These are phyloP conservation scores for Metschnikowia dekortorum DNA, from an alignment of 805 yeast species.

Conservation along the genomic window DNA sequence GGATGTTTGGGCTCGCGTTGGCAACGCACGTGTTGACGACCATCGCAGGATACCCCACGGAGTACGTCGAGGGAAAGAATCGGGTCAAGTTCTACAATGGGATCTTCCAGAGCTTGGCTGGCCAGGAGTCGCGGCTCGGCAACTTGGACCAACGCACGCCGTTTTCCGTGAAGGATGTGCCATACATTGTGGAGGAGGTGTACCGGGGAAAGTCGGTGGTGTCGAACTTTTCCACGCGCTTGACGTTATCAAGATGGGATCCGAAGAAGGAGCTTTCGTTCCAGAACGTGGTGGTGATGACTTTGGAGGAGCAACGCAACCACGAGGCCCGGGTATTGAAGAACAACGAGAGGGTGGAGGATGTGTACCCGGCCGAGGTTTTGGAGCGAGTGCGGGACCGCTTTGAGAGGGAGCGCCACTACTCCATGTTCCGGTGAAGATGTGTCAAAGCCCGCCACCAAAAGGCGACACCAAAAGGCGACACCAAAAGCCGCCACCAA, in stretches of 20 bases:
- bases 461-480: no score
- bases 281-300: slow-evolving; percentile 82
- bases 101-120: slow-evolving; percentile 75
- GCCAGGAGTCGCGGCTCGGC: slow-evolving; percentile 80
- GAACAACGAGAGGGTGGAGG: slow-evolving; percentile 59
- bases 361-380: slow-evolving; percentile 61
- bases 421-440: slow-evolving; percentile 34
- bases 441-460: no score
- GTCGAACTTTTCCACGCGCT: slow-evolving; percentile 73
- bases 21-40: slow-evolving; percentile 78
- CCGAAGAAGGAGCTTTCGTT: slow-evolving; percentile 57
- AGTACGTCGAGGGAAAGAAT: slow-evolving; percentile 87
- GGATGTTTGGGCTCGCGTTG: slow-evolving; percentile 86
- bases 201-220: slow-evolving; percentile 90
- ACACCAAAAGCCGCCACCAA: no score
- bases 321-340: slow-evolving; percentile 76
- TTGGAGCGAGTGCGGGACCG: slow-evolving; percentile 55
- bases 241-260: slow-evolving; percentile 84
- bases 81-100: slow-evolving; percentile 83
- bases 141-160: slow-evolving; percentile 72
- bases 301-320: slow-evolving; percentile 74
- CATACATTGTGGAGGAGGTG: slow-evolving; percentile 84
- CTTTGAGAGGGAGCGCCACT: slow-evolving; percentile 71
- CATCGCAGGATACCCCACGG: slow-evolving; percentile 84
- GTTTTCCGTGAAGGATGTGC: slow-evolving; percentile 64